These are phyloP conservation scores for Suhomyces atakaporum DNA, from an alignment of 1,139 yeast genomes.

Conservation along the genomic window DNA sequence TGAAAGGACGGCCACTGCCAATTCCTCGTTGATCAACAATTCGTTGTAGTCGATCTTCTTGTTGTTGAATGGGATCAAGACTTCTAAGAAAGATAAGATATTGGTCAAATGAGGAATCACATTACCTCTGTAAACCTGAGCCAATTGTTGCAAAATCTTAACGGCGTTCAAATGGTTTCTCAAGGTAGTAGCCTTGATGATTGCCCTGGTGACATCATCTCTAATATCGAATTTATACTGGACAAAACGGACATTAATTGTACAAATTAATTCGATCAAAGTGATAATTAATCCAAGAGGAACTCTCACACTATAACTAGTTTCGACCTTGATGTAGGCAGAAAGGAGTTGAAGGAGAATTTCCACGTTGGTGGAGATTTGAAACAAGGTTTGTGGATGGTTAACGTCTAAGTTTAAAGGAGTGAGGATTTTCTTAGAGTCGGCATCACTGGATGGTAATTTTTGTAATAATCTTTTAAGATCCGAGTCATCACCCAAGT, in stretches of 20 bases:
- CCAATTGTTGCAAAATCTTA: slow-evolving; percentile 39
- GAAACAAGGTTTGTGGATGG: slow-evolving; percentile 50
- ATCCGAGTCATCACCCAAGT: slow-evolving; percentile 55
- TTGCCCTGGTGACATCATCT: slow-evolving; percentile 45
- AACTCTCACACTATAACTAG: slow-evolving; percentile 48
- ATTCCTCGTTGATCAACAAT: slow-evolving; percentile 34
- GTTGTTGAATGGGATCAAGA: slow-evolving; percentile 51
- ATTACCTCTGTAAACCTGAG: slow-evolving; percentile 44
- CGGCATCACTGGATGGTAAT: slow-evolving; percentile 30
- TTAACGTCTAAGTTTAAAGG: slow-evolving; percentile 59
- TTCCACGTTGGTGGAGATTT: slow-evolving; percentile 52
- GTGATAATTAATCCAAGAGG: slow-evolving; percentile 59
- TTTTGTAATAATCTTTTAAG: slow-evolving; percentile 33
- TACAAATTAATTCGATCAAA: slow-evolving; percentile 51
- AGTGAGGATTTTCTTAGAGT: slow-evolving; percentile 38
- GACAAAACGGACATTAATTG: slow-evolving; percentile 55
- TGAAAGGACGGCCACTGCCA: slow-evolving; percentile 31
- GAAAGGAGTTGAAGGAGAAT: slow-evolving; percentile 47
- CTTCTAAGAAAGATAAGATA: slow-evolving; percentile 55
- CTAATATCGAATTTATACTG: slow-evolving; percentile 60
- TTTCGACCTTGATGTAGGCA: slow-evolving; percentile 48
- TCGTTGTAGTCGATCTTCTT: slow-evolving; percentile 35
- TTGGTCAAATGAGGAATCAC: slow-evolving; percentile 50
- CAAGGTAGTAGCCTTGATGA: slow-evolving; percentile 43
- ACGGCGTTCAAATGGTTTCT: slow-evolving; percentile 49